These are phyloP conservation scores for Jamesozyma rosinii DNA, from an alignment of 805 yeast genomes.

Conservation along the genomic window DNA sequence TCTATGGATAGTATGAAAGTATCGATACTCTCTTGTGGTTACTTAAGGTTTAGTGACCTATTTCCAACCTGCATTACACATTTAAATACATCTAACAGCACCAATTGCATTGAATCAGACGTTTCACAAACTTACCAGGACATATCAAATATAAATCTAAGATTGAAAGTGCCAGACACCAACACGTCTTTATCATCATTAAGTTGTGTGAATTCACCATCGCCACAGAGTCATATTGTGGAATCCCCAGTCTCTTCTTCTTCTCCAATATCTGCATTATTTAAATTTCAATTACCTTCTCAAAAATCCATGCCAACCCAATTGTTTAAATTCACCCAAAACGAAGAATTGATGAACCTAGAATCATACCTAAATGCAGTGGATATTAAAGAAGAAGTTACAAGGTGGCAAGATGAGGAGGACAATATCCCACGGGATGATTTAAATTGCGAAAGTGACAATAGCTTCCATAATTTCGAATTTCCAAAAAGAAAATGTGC, in stretches of 20 bases:
- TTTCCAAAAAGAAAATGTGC: constrained; percentile 12
- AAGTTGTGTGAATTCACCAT: constrained; percentile 2
- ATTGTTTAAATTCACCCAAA: constrained; percentile 22
- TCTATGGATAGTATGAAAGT: constrained; percentile 4
- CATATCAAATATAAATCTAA: constrained; percentile 3
- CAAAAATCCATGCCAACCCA: constrained; percentile 11
- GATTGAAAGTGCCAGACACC: constrained; percentile 5
- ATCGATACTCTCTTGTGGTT: constrained; percentile 19
- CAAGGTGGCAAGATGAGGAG: constrained; percentile 2
- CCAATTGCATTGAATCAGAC: background rate
- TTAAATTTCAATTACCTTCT: constrained; percentile 26
- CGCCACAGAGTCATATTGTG: background rate
- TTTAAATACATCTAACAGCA: background rate
- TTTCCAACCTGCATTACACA: constrained; percentile 11
- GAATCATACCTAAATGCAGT: constrained; percentile 28
- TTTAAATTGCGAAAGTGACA: background rate
- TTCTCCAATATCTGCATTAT: constrained; percentile 27
- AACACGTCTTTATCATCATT: constrained; percentile 1
- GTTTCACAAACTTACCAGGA: background rate
- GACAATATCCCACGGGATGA: background rate
- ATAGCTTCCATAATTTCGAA: constrained; percentile 8
- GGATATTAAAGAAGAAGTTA: constrained; percentile 21
- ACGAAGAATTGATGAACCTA: constrained; percentile 25
- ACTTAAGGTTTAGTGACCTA: constrained; percentile 11
- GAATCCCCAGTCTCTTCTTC: constrained; percentile 25